Evolutionary conservation across 129 eudicot species (phyloP), one percentile per base, ranked within the genome.

Genomic region (Scalesia atractyloides): DNA sequence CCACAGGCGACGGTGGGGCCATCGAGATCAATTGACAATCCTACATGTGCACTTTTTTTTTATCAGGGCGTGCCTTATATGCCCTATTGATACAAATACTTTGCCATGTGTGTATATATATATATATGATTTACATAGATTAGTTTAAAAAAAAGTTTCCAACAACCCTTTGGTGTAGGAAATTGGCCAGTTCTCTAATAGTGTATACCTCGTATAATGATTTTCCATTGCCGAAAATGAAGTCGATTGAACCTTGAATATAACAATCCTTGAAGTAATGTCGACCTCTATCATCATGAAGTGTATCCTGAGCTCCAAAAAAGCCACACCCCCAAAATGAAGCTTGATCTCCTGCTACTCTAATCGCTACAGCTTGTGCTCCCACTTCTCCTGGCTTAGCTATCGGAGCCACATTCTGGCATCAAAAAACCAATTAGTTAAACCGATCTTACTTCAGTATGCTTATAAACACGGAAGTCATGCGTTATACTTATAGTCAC

Each of bases 271-370:
- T 87, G 82, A 89, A 93, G 83, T 93, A 93, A 81, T 93, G 98
- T 36, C 98, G 92, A 80, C 98, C 98, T 73, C 96, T 82, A 57
- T 93, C 98, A 15, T 93, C 98, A 64, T 93, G 98, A 68, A 93
- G 95, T 5, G 98, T 93, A 53, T 93, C 98, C 22, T 93, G 98
- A 2, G 97, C 96, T 76, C 97, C 97, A 75, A 89, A 93, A 83
- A 93, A 93, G 6, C 98, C 97, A 76, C 98, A 93, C 13, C 98
- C 97, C 97, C 90, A 87, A 70, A 89, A 93, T 2, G 92, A 90
- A 22, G 98, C 92, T 79, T 82, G 82, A 66, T 93, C 98, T 41
- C 90, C 98, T 50, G 70, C 82, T 44, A 93, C 79, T 79, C 98
- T 84, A 3, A 89, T 77, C 0, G 98, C 98, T 16, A 93, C 98